Conservation (phyloP, 225 moss, liverwort and hornwort genomes). For the Antitrichia curtipendula region DNA sequence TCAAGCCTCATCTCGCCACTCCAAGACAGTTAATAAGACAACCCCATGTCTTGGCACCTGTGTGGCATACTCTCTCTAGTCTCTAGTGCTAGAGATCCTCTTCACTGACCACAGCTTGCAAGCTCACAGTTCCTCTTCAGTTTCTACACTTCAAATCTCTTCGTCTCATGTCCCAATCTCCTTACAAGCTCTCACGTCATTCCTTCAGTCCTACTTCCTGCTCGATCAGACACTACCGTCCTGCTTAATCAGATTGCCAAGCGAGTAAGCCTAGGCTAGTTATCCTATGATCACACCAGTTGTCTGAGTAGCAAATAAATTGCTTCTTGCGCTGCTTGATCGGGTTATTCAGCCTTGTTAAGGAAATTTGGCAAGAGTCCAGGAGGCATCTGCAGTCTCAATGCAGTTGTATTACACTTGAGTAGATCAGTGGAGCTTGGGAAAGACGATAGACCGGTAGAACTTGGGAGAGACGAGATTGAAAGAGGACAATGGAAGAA, state of each 20-base stretch:
- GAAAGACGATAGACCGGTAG: neutral
- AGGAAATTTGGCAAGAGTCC: neutral
- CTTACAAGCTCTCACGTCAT: neutral
- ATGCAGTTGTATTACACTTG: neutral
- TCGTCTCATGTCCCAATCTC: neutral
- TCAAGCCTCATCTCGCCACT: conserved; percentile 7
- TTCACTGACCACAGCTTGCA: neutral
- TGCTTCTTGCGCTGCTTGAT: neutral
- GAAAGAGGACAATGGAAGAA: neutral
- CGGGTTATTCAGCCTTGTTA: neutral
- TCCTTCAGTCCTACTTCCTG: neutral
- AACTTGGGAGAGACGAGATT: neutral
- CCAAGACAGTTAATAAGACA: conserved; percentile 8
- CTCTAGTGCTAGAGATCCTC: neutral
- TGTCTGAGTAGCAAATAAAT: neutral
- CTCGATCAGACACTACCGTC: neutral
- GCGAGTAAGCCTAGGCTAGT: neutral
- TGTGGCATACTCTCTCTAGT: neutral
- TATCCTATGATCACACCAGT: neutral
- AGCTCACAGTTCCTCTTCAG: neutral
- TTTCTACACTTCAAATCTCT: neutral
- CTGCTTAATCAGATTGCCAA: neutral
- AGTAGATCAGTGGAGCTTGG: neutral
- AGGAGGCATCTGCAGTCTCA: neutral
- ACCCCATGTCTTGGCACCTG: neutral